These are phyloP conservation scores for sorghum (Sorghum bicolor) DNA, from an alignment of 176 grass and related monocot species.

Conservation along the genomic window DNA sequence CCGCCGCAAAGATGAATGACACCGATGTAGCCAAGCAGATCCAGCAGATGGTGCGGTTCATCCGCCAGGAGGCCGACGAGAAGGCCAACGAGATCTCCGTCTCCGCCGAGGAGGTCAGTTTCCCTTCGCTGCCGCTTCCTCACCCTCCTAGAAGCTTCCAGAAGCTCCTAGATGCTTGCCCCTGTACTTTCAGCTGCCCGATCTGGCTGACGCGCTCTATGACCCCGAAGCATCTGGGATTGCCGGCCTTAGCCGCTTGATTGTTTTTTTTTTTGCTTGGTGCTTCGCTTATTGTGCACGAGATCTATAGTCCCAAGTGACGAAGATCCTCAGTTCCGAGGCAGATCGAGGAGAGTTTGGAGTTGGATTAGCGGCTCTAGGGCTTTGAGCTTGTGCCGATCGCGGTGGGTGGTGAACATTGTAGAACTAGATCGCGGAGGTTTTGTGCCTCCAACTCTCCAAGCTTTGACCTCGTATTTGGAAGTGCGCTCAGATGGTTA, in stretches of 20 bases:
- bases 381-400: not conserved
- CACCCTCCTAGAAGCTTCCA: not conserved
- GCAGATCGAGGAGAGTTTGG: conserved; percentile 14
- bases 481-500: not conserved
- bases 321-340: not conserved
- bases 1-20: conserved; percentile 84
- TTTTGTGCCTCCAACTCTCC: not conserved
- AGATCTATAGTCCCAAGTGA: not conserved
- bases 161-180: conserved; percentile 13
- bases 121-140: not conserved
- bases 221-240: conserved; percentile 23
- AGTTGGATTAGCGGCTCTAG: not conserved
- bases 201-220: not conserved
- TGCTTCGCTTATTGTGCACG: not conserved
- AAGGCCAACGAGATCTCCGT: conserved; percentile 99
- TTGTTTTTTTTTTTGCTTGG: not conserved
- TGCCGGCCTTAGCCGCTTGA: not conserved
- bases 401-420: not conserved
- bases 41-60: conserved; percentile 99
- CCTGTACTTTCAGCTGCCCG: not conserved
- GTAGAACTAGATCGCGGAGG: conserved; percentile 3
- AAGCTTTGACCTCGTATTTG: not conserved
- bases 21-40: conserved; percentile 96
- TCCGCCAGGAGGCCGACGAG: conserved; percentile 98
- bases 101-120: conserved; percentile 86